These are phyloP conservation scores for Boletus tomentosulus DNA, from an alignment of 768 basidiomycete genomes.

Conservation along the genomic window DNA sequence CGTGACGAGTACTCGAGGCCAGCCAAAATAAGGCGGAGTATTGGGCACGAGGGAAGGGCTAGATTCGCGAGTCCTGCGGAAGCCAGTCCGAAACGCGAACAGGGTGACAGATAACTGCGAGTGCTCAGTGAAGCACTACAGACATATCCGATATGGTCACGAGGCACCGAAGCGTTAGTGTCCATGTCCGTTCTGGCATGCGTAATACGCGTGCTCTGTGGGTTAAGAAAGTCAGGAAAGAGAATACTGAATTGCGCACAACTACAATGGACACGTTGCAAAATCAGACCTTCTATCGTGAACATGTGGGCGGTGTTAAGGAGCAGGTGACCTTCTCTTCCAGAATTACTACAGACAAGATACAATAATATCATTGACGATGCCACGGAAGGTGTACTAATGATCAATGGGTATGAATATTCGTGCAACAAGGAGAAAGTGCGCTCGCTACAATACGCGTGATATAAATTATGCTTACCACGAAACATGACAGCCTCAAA, in stretches of 20 bases:
- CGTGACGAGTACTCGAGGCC: conserved; percentile 1
- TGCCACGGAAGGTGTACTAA: too few relatives aligned
- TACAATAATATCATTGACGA: neutral
- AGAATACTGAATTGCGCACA: neutral
- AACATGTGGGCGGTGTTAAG: conserved; percentile 7
- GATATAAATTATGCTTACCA: neutral
- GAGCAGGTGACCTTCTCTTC: neutral
- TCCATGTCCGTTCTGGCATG: conserved; percentile 23
- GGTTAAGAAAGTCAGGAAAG: neutral
- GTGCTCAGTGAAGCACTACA: neutral
- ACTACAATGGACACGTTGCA: conserved; percentile 20
- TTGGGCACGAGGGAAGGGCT: conserved; percentile 28
- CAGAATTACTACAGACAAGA: neutral
- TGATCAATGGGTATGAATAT: too few relatives aligned
- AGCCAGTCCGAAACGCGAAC: conserved; percentile 28
- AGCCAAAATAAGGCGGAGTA: conserved; percentile 22
- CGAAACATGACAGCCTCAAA: neutral
- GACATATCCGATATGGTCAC: conserved; percentile 13
- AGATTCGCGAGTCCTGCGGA: conserved; percentile 22
- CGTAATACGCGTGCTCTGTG: conserved; percentile 20
- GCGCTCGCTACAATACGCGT: conserved; percentile 13
- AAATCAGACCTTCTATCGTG: conserved; percentile 12
- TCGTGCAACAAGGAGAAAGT: neutral
- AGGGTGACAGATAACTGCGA: conserved; percentile 13
- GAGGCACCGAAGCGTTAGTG: conserved; percentile 14